Percentiles rank a stretch among this genome's conserved stretches.
These are phyloP conservation scores for Coemansia sp. DNA, from an alignment of 192 early-diverging fungal species.

Conservation along the genomic window DNA sequence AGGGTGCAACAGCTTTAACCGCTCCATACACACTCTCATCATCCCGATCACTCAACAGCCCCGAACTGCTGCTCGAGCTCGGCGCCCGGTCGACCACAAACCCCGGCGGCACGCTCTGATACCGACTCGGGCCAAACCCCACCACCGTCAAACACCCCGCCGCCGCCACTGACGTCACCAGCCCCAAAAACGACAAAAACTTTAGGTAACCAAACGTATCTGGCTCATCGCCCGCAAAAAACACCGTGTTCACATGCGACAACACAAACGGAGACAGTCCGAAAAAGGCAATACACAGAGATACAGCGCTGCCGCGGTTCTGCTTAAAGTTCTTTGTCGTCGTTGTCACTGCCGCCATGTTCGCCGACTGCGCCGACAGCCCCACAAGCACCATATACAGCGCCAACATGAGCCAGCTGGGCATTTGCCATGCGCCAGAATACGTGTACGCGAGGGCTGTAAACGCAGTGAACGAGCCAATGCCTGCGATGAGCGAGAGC, in stretches of 20 bases:
- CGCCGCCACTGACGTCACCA: slow-evolving; percentile 30
- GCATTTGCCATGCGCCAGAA: slow-evolving; percentile 26
- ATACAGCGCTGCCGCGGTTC: slow-evolving; percentile 60
- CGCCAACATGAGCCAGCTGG: slow-evolving; percentile 37
- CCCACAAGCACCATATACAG: slow-evolving; percentile 57
- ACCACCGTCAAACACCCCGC: slow-evolving; percentile 35
- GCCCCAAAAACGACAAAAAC: slow-evolving; percentile 43
- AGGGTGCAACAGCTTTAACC: not conserved
- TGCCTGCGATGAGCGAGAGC: slow-evolving; percentile 37
- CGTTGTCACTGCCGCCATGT: slow-evolving; percentile 65
- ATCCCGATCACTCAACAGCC: slow-evolving; percentile 17
- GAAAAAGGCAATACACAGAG: slow-evolving; percentile 63
- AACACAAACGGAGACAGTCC: slow-evolving; percentile 65
- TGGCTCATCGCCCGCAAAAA: slow-evolving; percentile 51
- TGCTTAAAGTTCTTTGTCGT: slow-evolving; percentile 62
- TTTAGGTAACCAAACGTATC: slow-evolving; percentile 48
- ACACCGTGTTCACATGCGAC: slow-evolving; percentile 58
- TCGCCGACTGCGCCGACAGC: slow-evolving; percentile 59
- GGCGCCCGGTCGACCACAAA: slow-evolving; percentile 34
- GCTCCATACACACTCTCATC: slow-evolving; percentile 28
- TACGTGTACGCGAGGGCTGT: slow-evolving; percentile 51
- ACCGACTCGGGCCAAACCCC: slow-evolving; percentile 50
- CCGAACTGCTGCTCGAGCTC: slow-evolving; percentile 22
- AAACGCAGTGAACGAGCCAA: slow-evolving; percentile 42
- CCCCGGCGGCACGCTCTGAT: slow-evolving; percentile 36